Evolutionary conservation across 345 rosid genomes (phyloP).

Genomic region (Zanthoxylum bungeanum): DNA sequence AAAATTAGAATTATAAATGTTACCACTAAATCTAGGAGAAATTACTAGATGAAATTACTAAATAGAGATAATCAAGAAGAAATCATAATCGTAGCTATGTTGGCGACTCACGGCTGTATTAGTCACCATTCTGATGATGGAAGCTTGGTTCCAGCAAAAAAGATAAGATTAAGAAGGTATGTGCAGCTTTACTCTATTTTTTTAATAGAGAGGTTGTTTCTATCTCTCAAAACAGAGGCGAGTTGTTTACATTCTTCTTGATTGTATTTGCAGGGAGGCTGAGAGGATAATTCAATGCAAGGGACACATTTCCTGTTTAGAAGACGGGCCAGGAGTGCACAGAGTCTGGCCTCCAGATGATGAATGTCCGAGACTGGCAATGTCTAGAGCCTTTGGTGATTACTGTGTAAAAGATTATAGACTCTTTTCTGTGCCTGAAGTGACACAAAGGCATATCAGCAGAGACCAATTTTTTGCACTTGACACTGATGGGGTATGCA

Average conservation of each 20-base stretch:
- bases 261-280: constrained; percentile 60
- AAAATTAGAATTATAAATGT: too few relatives aligned
- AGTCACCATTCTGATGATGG: constrained; percentile 78
- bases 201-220: too few relatives aligned
- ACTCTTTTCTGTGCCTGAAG: constrained; percentile 83
- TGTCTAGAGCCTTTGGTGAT: constrained; percentile 98
- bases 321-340: constrained; percentile 90
- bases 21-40: too few relatives aligned
- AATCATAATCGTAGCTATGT: constrained; percentile 63
- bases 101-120: constrained; percentile 95
- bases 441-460: constrained; percentile 67
- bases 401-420: constrained; percentile 80
- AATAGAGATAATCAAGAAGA: too few relatives aligned
- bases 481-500: constrained; percentile 91
- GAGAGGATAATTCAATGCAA: constrained; percentile 66
- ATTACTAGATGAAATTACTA: too few relatives aligned
- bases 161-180: too few relatives aligned
- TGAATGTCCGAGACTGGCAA: constrained; percentile 84
- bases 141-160: constrained; percentile 51
- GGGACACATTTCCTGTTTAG: constrained; percentile 69
- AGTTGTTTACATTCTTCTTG: constrained; percentile 1
- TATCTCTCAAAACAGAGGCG: background rate
- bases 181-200: too few relatives aligned
- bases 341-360: constrained; percentile 83
- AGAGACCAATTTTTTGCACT: constrained; percentile 75